phyloP scores from a whole-genome alignment of 345 rosid genomes.

The Eucalyptus polyanthemos region DNA sequence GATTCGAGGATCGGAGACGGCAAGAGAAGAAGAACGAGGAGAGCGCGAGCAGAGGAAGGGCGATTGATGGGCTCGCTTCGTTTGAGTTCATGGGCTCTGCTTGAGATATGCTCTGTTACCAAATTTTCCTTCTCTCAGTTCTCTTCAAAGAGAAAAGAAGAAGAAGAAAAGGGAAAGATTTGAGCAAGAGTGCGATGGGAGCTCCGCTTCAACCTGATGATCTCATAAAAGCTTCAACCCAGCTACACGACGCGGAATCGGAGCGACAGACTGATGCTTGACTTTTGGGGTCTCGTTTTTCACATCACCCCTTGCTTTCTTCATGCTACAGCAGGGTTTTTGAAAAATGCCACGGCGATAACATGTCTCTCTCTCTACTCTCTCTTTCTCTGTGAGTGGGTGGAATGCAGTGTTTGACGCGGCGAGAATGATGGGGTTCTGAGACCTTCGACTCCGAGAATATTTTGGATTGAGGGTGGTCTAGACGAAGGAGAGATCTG shows the following conservation, averaged over 20 bases:
- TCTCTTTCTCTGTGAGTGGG: no score
- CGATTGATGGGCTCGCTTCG: not conserved
- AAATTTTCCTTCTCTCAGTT: not conserved
- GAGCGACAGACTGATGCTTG: not conserved
- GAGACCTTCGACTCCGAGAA: no score
- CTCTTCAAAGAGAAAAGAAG: not conserved
- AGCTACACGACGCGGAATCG: no score
- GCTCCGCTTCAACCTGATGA: not conserved
- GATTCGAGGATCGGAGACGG: not conserved
- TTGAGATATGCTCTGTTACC: not conserved
- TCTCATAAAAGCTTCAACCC: no score
- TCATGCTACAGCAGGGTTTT: no score
- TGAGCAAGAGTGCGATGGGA: not conserved
- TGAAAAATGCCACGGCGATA: no score
- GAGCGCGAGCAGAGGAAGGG: not conserved
- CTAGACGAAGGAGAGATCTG: no score
- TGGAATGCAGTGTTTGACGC: no score
- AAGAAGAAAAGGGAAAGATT: not conserved
- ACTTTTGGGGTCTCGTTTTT: not conserved
- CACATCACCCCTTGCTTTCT: not conserved
- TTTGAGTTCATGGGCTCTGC: not conserved
- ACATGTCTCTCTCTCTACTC: no score
- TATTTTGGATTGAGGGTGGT: no score
- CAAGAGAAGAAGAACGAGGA: not conserved
- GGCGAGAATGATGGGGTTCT: no score